Conservation (phyloP, 768 basidiomycete species). For the Serpula lacrymans region DNA sequence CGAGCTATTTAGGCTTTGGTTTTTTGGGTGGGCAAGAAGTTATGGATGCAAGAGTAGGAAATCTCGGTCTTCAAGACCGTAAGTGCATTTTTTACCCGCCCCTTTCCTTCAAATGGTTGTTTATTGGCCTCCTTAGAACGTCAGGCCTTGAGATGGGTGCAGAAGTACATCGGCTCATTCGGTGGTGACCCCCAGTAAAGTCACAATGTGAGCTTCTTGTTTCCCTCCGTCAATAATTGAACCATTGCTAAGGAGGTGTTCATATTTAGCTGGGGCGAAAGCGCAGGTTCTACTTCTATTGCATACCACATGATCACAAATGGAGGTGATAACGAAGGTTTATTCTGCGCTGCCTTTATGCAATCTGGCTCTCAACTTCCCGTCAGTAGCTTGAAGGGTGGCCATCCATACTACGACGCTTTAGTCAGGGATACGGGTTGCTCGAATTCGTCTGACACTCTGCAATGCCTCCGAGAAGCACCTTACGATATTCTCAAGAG, state of each 20-base stretch:
- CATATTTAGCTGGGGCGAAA: constrained; percentile 26
- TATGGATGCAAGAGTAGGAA: constrained; percentile 33
- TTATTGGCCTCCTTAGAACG: constrained; percentile 28
- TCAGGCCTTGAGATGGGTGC: constrained; percentile 42
- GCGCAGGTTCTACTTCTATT: constrained; percentile 33
- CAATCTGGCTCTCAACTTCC: constrained; percentile 4
- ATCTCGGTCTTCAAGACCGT: constrained; percentile 47
- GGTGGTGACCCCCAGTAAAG: constrained; percentile 43
- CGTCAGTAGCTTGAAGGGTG: constrained; percentile 3
- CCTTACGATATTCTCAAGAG: constrained; percentile 23
- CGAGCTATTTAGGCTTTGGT: constrained; percentile 22
- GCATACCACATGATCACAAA: constrained; percentile 19
- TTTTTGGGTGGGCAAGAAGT: constrained; percentile 37
- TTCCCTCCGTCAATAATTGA: constrained; percentile 11
- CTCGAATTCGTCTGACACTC: constrained; percentile 13
- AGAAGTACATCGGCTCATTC: constrained; percentile 37
- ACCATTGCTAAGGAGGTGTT: not conserved
- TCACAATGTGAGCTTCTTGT: constrained; percentile 24
- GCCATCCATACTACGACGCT: constrained; percentile 19
- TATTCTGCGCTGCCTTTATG: constrained; percentile 11
- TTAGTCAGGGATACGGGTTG: constrained; percentile 26
- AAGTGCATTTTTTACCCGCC: constrained; percentile 9
- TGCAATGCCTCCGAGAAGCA: constrained; percentile 26
- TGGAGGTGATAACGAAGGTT: constrained; percentile 11
- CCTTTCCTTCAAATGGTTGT: not conserved